Conservation (phyloP, 2,329 filamentous ascomycete genomes). For the Pseudocercospora macadamiae region DNA sequence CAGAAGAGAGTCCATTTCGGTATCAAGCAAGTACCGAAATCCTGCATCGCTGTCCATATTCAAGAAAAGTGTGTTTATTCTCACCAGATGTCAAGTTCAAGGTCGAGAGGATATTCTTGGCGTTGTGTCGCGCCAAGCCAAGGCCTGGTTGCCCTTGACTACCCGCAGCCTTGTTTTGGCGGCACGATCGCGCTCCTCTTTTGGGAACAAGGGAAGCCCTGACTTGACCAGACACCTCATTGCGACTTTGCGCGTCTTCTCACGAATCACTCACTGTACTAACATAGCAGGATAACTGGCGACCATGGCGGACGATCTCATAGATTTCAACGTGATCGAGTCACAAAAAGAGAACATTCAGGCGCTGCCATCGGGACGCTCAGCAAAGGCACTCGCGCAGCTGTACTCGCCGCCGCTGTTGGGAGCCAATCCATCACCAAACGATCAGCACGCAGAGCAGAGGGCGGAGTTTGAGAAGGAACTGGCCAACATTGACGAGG, state of each 20-base stretch:
- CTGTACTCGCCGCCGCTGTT: constrained; percentile 65
- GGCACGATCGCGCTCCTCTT: too few relatives aligned
- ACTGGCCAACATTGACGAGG: constrained; percentile 75
- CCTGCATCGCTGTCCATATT: too few relatives aligned
- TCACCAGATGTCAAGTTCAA: background rate
- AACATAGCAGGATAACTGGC: constrained; percentile 11
- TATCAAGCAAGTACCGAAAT: too few relatives aligned
- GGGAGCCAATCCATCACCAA: constrained; percentile 51
- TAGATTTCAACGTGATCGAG: constrained; percentile 88
- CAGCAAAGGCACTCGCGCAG: constrained; percentile 83
- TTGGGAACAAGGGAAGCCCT: too few relatives aligned
- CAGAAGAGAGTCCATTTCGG: too few relatives aligned
- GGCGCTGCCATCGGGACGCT: constrained; percentile 82
- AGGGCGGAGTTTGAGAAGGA: constrained; percentile 86
- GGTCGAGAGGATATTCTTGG: background rate
- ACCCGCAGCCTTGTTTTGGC: too few relatives aligned
- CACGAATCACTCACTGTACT: background rate
- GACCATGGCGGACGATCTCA: constrained; percentile 48
- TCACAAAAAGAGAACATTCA: constrained; percentile 98
- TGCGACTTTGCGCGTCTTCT: background rate
- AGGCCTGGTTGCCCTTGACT: background rate
- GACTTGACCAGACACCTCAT: background rate
- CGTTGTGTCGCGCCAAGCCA: background rate
- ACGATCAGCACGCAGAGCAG: constrained; percentile 76
- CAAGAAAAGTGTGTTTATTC: too few relatives aligned